Evolutionary conservation across 2,329 filamentous ascomycete species (phyloP), one percentile per base, ranked within the genome.

Genomic region (Fusarium piperis): DNA sequence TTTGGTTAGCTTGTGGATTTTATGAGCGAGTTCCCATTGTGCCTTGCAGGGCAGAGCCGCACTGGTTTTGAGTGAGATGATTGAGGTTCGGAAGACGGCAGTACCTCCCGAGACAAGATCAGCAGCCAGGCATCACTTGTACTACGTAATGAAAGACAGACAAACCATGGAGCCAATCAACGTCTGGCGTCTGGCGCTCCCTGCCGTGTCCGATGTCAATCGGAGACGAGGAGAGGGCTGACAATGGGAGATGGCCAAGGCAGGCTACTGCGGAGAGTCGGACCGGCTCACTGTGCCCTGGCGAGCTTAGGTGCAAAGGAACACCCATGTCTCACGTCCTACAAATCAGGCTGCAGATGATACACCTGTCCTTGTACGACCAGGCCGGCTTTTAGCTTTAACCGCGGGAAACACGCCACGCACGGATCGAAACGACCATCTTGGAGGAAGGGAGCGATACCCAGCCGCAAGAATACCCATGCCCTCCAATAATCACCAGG

Each of bases 401-500:
- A n/a, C n/a, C n/a, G n/a, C n/a, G n/a, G n/a, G n/a, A n/a, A n/a
- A n/a, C n/a, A n/a, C n/a, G n/a, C n/a, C n/a, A n/a, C n/a, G n/a
- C n/a, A n/a, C 33, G 59, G 28, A 36, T 51, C 5, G 12, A 35
- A 18, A 62, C 51, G 6, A 57, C 20, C 11, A 12, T 62, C 8
- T 20, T n/a, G 1, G 48, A 6, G 26, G 59, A 57, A 28, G 59
- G 59, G 3, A 62, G 36, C 4, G 28, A 11, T 16, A 36, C 39
- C n/a, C 59, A 62, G 23, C n/a, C 23, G 59, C 57, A 16, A 62
- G 51, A n/a, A 44, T n/a, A n/a, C n/a, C n/a, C n/a, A n/a, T n/a
- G n/a, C n/a, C n/a, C n/a, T n/a, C n/a, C n/a, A n/a, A n/a, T n/a
- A n/a, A n/a, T n/a, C n/a, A n/a, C n/a, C n/a, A n/a, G n/a, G n/a